Percentiles rank a stretch among this genome's conserved stretches.
Evolutionary conservation across 2,329 filamentous ascomycete genomes (phyloP).

Genomic region (Thielaviopsis musarum): DNA sequence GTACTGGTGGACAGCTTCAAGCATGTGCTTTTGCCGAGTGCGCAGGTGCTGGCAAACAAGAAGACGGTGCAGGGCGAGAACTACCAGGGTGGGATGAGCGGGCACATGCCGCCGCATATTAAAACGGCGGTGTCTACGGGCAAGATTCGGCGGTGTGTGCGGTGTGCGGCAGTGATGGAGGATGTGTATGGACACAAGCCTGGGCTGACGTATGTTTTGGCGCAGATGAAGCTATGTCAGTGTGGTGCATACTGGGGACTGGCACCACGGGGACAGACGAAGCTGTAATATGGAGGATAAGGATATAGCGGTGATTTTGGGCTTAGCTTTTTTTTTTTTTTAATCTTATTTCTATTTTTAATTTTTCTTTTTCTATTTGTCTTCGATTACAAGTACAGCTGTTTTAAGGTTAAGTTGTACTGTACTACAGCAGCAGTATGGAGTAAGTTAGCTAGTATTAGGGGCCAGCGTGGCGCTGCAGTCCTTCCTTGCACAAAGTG

Average conservation of each 20-base stretch:
- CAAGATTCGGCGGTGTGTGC: conserved; percentile 22
- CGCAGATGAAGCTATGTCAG: conserved; percentile 36
- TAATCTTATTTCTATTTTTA: not conserved
- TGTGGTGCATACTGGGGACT: conserved; percentile 38
- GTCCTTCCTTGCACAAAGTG: not conserved
- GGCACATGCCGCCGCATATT: conserved; percentile 1
- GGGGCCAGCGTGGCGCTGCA: not conserved
- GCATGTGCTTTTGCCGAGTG: conserved; percentile 31
- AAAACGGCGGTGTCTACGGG: conserved; percentile 26
- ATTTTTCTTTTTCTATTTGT: not conserved
- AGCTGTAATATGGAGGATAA: not conserved
- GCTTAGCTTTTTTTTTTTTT: not conserved
- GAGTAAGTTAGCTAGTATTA: not conserved
- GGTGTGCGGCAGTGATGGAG: conserved; percentile 51
- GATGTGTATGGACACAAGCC: conserved; percentile 32
- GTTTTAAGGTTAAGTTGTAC: not conserved
- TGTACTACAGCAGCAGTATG: not conserved
- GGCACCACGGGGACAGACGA: conserved; percentile 6
- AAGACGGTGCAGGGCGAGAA: conserved; percentile 15
- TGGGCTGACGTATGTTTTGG: conserved; percentile 35
- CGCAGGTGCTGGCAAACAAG: conserved; percentile 10
- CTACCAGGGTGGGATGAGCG: conserved; percentile 3
- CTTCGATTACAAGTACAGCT: not conserved
- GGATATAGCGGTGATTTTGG: not conserved
- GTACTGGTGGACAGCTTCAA: conserved; percentile 40